Evolutionary conservation across 2,329 filamentous ascomycete genomes (phyloP).

Genomic region (Claviceps pazoutovae): DNA sequence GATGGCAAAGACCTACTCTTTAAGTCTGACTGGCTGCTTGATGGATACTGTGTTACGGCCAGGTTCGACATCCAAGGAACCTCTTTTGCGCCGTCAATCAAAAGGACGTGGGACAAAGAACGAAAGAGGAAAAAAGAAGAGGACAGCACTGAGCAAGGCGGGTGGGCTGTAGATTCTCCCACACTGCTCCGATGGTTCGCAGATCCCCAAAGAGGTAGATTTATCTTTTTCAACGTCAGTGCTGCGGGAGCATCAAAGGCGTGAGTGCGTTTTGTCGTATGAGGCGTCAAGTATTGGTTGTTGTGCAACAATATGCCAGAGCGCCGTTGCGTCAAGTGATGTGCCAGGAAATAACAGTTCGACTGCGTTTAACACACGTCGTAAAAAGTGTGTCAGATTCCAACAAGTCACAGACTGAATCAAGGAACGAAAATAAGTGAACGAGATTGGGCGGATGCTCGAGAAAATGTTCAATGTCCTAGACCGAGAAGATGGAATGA

Average conservation of each 20-base stretch:
- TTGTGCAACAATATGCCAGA: too few relatives aligned
- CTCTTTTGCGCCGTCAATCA: not conserved
- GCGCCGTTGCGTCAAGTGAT: too few relatives aligned
- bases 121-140: not conserved
- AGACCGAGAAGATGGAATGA: not conserved
- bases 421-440: not conserved
- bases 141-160: not conserved
- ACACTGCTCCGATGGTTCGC: not conserved
- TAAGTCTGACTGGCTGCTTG: slow-evolving; percentile 13
- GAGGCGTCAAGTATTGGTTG: too few relatives aligned
- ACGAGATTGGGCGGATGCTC: not conserved
- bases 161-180: not conserved
- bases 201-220: not conserved
- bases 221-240: too few relatives aligned
- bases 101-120: not conserved
- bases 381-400: not conserved
- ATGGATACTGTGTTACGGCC: not conserved
- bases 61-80: not conserved
- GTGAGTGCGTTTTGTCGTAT: too few relatives aligned
- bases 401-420: not conserved
- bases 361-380: too few relatives aligned
- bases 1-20: slow-evolving; percentile 24
- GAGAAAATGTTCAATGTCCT: not conserved
- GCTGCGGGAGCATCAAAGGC: too few relatives aligned
- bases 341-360: too few relatives aligned